These are phyloP conservation scores for Suzukiozyma palmioleophila DNA, from an alignment of 1,139 yeast species.

Conservation along the genomic window DNA sequence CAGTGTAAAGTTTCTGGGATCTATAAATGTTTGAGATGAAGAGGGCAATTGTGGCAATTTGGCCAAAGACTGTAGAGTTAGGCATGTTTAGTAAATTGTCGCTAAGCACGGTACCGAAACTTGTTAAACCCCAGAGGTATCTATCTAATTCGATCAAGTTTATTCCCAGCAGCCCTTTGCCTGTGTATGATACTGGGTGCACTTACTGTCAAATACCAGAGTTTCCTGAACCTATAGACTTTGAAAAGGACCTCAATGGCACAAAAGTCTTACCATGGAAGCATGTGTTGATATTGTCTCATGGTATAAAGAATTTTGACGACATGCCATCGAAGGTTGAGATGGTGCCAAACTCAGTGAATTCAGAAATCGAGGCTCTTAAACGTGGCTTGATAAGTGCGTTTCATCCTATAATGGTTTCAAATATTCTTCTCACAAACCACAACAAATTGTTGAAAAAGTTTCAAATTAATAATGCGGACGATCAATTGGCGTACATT, in stretches of 20 bases:
- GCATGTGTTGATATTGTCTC: slow-evolving; percentile 51
- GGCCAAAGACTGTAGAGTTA: background rate
- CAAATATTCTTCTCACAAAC: slow-evolving; percentile 31
- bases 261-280: slow-evolving; percentile 52
- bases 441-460: slow-evolving; percentile 11
- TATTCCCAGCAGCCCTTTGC: slow-evolving; percentile 41
- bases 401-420: slow-evolving; percentile 47
- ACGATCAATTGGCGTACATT: slow-evolving; percentile 32
- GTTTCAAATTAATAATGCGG: slow-evolving; percentile 9
- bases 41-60: no score
- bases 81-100: background rate
- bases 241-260: slow-evolving; percentile 31
- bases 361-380: slow-evolving; percentile 7
- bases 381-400: slow-evolving; percentile 3
- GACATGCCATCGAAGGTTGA: slow-evolving; percentile 61
- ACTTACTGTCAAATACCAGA: slow-evolving; percentile 48
- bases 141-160: background rate
- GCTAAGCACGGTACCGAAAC: background rate
- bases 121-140: background rate
- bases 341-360: slow-evolving; percentile 32
- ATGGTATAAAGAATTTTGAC: slow-evolving; percentile 22
- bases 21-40: no score
- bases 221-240: slow-evolving; percentile 45
- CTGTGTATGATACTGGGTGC: slow-evolving; percentile 57
- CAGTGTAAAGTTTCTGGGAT: no score